Conservation (phyloP, 768 basidiomycete species). For the Albatrellus ellisii region DNA sequence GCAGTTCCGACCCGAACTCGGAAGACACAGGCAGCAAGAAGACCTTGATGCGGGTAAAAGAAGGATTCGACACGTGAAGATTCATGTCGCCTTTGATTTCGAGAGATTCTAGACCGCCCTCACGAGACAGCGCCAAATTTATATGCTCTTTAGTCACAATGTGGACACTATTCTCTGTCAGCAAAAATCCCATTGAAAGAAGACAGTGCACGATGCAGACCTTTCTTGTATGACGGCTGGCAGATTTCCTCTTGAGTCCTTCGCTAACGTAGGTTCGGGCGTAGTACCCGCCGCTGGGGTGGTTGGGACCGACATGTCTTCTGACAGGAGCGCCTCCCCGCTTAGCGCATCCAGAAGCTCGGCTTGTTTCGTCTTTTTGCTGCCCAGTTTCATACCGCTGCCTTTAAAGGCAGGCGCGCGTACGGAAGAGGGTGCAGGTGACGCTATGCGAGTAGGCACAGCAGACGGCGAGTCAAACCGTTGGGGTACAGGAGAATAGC, state of each 20-base stretch:
- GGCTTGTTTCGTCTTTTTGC: slow-evolving; percentile 82
- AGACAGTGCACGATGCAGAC: slow-evolving; percentile 24
- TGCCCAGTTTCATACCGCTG: slow-evolving; percentile 91
- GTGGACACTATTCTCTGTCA: slow-evolving; percentile 49
- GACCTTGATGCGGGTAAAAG: slow-evolving; percentile 60
- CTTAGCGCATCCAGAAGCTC: slow-evolving; percentile 84
- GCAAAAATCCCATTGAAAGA: neutral
- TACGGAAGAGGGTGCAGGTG: slow-evolving; percentile 34
- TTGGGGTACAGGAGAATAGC: slow-evolving; percentile 55
- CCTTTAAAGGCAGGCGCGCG: slow-evolving; percentile 82
- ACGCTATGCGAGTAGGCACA: slow-evolving; percentile 27
- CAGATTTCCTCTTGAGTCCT: slow-evolving; percentile 46
- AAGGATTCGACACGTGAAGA: slow-evolving; percentile 68
- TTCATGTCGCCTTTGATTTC: slow-evolving; percentile 95
- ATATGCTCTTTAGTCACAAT: slow-evolving; percentile 75
- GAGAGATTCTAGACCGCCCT: slow-evolving; percentile 83
- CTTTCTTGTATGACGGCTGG: slow-evolving; percentile 68
- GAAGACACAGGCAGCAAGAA: slow-evolving; percentile 41
- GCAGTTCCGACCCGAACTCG: slow-evolving; percentile 56
- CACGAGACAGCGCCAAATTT: slow-evolving; percentile 69
- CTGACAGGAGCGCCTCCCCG: slow-evolving; percentile 50
- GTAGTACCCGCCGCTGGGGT: slow-evolving; percentile 37
- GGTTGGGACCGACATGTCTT: slow-evolving; percentile 36
- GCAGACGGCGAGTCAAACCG: slow-evolving; percentile 56
- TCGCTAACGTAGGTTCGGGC: slow-evolving; percentile 29